Base-by-base conservation (phyloP, 1,284 basidiomycete species). In the Ceratobasidium sp. region DNA sequence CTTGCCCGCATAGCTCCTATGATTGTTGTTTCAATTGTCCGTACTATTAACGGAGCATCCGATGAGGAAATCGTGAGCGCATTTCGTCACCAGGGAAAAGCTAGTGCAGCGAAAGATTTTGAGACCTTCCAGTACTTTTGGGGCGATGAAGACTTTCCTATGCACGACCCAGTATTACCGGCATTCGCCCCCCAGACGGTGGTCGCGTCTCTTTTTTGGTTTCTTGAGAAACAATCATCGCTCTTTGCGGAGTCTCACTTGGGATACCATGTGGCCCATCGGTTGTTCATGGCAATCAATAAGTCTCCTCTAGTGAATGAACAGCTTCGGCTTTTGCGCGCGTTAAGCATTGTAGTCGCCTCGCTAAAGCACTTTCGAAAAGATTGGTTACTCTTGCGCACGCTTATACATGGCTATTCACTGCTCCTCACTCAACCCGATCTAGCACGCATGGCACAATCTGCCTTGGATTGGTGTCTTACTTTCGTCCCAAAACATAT, bases 281-380 rank as follows among this genome's bases (percentile, higher is more conserved):
- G 88, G 67, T 82, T 97, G 9, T 88, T 97, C 75, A 84, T 89
- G 6, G 84, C 85, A 45, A 82, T 96, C 32, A 85, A 92, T 73
- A 80, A 82, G 1, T 88, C 89, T 0, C 89, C 89, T n/a, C 84
- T 98, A 50, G 85, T 97, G 75, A 93, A 94, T 78, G 94, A 97
- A 78, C 94, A 97, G 79, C 80, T 90, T 53, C 88, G 96, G 5
- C 82, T 92, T 34, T 79, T 96, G 36, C 90, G 93, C 71, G 87
- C 89, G 0, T 81, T 97, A 28, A 88, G 87, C 23, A 79, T 97
- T 16, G 89, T 92, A 84, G 83, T 94, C 30, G 84, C 93, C 1
- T 85, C 87, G 71, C 77, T 82, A 53, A 77, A 81, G 41, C 84
- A 87, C 53, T 90, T 94, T 77, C 58, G 57, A 21, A 78, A 82